Conservation (phyloP, 225 moss, liverwort and hornwort genomes). For the Rhytidiadelphus loreus region DNA sequence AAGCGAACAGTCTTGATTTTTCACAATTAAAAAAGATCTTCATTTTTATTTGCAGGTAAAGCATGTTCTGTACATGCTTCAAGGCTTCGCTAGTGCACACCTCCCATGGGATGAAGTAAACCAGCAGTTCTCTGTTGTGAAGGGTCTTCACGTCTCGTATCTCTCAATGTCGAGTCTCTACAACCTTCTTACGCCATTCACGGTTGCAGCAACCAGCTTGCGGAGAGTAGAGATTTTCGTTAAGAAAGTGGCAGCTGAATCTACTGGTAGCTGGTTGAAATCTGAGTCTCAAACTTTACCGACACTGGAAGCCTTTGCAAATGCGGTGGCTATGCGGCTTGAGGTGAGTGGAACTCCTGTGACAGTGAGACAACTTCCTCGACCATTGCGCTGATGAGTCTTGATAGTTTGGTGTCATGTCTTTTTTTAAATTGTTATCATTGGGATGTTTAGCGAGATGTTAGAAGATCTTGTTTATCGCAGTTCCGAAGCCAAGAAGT, state of each 20-base stretch:
- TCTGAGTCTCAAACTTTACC: constrained; percentile 48
- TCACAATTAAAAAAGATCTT: neutral
- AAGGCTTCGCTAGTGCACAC: constrained; percentile 63
- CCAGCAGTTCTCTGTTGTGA: constrained; percentile 54
- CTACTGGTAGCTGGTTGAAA: constrained; percentile 64
- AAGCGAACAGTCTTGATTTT: neutral
- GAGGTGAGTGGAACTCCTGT: constrained; percentile 27
- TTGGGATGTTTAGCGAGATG: neutral
- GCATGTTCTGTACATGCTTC: constrained; percentile 84
- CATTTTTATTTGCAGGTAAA: constrained; percentile 44
- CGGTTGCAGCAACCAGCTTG: constrained; percentile 74
- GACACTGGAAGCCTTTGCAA: constrained; percentile 91
- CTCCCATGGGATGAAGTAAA: constrained; percentile 64
- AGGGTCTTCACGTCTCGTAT: constrained; percentile 68
- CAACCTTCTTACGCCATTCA: constrained; percentile 67
- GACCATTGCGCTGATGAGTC: neutral
- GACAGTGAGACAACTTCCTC: neutral
- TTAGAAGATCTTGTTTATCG: neutral
- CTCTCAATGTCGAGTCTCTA: constrained; percentile 89
- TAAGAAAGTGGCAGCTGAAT: constrained; percentile 55
- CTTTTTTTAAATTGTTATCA: neutral
- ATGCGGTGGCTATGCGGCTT: constrained; percentile 70
- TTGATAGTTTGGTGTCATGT: neutral
- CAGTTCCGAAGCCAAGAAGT: neutral
- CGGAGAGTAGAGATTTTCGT: constrained; percentile 73